Percentiles rank a stretch among this genome's conserved stretches.
phyloP scores from a whole-genome alignment of 805 yeast genomes.

The Hanseniaspora jakobsenii region DNA sequence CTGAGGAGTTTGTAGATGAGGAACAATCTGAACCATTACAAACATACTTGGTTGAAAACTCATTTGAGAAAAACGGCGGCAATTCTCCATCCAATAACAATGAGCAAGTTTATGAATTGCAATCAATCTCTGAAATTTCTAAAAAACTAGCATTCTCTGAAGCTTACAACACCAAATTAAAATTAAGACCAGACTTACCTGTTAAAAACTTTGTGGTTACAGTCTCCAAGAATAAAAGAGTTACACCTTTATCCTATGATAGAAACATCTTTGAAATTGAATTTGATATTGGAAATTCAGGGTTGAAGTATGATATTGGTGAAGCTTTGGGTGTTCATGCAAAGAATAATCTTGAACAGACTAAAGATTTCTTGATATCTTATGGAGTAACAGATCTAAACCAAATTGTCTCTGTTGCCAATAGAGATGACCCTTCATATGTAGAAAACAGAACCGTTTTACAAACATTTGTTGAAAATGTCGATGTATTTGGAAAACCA shows the following conservation, averaged over 20 bases:
- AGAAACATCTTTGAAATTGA: conserved; percentile 95
- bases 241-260: conserved; percentile 79
- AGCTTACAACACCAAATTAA: conserved; percentile 47
- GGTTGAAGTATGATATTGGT: conserved; percentile 82
- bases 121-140: conserved; percentile 41
- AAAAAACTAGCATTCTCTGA: conserved; percentile 70
- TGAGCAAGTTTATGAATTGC: conserved; percentile 27
- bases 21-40: conserved; percentile 34
- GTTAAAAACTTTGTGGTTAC: conserved; percentile 73
- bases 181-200: conserved; percentile 81
- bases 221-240: conserved; percentile 82
- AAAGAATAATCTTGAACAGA: conserved; percentile 56
- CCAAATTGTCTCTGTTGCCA: conserved; percentile 56
- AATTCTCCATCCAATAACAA: conserved; percentile 46
- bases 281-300: conserved; percentile 83
- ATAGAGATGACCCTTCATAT: conserved; percentile 46
- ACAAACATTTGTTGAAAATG: conserved; percentile 66
- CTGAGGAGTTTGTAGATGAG: conserved; percentile 23
- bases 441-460: conserved; percentile 67
- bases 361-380: conserved; percentile 52
- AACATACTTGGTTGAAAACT: conserved; percentile 31
- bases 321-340: conserved; percentile 96
- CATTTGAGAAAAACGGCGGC: conserved; percentile 34
- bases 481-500: conserved; percentile 89
- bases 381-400: conserved; percentile 58